These are phyloP conservation scores for Annulohypoxylon moriforme DNA, from an alignment of 495 filamentous ascomycete species.

Conservation along the genomic window DNA sequence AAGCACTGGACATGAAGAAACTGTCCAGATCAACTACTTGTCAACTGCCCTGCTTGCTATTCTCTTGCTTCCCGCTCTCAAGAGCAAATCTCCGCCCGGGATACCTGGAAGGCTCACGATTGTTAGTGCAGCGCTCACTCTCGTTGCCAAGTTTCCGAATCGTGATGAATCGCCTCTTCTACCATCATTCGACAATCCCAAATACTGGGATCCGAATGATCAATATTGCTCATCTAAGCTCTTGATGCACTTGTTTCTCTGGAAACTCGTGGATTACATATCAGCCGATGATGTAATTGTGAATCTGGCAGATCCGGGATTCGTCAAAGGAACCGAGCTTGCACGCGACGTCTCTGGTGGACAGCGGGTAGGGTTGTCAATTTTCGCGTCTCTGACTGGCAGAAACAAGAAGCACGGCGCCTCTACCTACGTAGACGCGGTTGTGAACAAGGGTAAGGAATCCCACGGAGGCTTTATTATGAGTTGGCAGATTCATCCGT, in stretches of 20 bases:
- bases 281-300: conserved; percentile 59
- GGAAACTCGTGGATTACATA: conserved; percentile 57
- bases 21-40: conserved; percentile 61
- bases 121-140: conserved; percentile 52
- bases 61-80: conserved; percentile 62
- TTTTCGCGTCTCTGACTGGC: conserved; percentile 46
- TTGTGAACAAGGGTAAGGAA: conserved; percentile 55
- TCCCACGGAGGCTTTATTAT: conserved; percentile 57
- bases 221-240: conserved; percentile 58
- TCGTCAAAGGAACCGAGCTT: conserved; percentile 57
- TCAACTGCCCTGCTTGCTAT: conserved; percentile 61
- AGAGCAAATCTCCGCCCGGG: conserved; percentile 46
- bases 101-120: conserved; percentile 56
- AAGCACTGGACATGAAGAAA: conserved; percentile 61
- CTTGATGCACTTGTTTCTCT: conserved; percentile 56
- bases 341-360: conserved; percentile 44
- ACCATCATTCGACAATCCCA: conserved; percentile 55
- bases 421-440: conserved; percentile 55
- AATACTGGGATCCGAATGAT: conserved; percentile 47
- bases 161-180: conserved; percentile 50
- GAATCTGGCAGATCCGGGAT: conserved; percentile 60
- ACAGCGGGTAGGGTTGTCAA: conserved; percentile 25
- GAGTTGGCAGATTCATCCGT: conserved; percentile 58
- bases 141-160: conserved; percentile 50
- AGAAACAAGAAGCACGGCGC: conserved; percentile 50